These are phyloP conservation scores for Angophora floribunda DNA, from an alignment of 345 rosid genomes.

Conservation along the genomic window DNA sequence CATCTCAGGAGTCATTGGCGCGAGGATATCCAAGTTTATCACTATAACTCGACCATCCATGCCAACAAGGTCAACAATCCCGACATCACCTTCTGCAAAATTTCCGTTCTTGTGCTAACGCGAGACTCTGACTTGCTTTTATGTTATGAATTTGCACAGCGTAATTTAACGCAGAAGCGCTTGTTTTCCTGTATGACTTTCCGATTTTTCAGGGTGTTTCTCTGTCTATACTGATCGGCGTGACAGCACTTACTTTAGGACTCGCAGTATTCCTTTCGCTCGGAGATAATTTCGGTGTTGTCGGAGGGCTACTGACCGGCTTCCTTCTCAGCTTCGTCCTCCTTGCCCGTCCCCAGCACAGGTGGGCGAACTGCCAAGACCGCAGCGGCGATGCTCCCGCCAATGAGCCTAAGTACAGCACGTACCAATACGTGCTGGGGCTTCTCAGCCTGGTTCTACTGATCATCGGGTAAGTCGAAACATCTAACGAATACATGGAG, in stretches of 20 bases:
- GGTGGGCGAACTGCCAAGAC: constrained; percentile 39
- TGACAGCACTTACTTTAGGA: constrained; percentile 43
- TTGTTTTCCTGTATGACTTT: neutral
- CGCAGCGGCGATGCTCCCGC: constrained; percentile 17
- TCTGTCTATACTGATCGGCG: constrained; percentile 47
- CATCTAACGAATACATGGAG: neutral
- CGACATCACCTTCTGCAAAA: neutral
- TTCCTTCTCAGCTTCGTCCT: constrained; percentile 68
- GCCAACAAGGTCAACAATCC: constrained; percentile 40
- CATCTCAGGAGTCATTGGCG: constrained; percentile 84
- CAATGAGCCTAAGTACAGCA: constrained; percentile 43
- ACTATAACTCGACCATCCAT: constrained; percentile 21
- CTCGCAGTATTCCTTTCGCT: constrained; percentile 67
- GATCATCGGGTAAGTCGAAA: constrained; percentile 35
- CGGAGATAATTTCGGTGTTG: constrained; percentile 73
- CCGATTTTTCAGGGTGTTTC: constrained; percentile 47
- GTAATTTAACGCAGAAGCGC: neutral
- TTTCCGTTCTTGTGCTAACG: neutral
- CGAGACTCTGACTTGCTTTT: neutral
- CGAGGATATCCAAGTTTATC: constrained; percentile 37
- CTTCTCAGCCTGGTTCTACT: constrained; percentile 33
- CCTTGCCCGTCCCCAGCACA: constrained; percentile 62
- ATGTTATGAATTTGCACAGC: neutral
- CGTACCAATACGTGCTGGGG: constrained; percentile 51
- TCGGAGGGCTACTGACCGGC: constrained; percentile 72